Evolutionary conservation across 164 flowering plant genomes (phyloP).

Genomic region (Macadamia integrifolia): DNA sequence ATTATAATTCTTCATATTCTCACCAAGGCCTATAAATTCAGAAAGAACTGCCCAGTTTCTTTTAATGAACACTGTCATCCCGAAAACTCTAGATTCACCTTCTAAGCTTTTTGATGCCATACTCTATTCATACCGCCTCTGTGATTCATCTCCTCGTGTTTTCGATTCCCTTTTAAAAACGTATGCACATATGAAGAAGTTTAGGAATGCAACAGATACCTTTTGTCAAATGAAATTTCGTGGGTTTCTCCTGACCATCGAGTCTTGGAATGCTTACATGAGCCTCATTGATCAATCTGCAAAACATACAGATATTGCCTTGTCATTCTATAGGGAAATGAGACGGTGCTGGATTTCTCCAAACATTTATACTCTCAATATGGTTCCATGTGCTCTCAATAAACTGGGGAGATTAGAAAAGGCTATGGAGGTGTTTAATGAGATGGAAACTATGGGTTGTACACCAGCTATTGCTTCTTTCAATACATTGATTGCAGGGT

Average conservation of each 20-base stretch:
- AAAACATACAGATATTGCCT: slow-evolving; percentile 47
- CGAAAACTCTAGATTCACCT: slow-evolving; percentile 34
- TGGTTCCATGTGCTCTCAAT: slow-evolving; percentile 63
- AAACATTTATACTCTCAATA: slow-evolving; percentile 66
- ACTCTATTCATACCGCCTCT: slow-evolving; percentile 54
- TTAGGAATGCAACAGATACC: slow-evolving; percentile 58
- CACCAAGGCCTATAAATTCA: slow-evolving; percentile 62
- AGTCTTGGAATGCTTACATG: slow-evolving; percentile 75
- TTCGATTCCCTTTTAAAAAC: slow-evolving; percentile 74
- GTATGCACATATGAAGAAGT: slow-evolving; percentile 72
- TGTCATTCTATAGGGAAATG: slow-evolving; percentile 66
- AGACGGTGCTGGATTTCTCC: slow-evolving; percentile 51
- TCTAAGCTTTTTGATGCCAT: slow-evolving; percentile 56
- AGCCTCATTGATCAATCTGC: slow-evolving; percentile 48
- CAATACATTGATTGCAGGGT: slow-evolving; percentile 68
- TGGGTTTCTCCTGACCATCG: slow-evolving; percentile 74
- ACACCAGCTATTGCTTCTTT: slow-evolving; percentile 47
- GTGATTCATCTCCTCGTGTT: slow-evolving; percentile 75
- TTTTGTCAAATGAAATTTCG: slow-evolving; percentile 70
- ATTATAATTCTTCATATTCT: slow-evolving; percentile 68
- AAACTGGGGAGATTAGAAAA: slow-evolving; percentile 56
- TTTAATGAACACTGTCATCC: slow-evolving; percentile 31
- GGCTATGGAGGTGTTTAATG: slow-evolving; percentile 54
- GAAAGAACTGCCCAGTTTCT: slow-evolving; percentile 48
- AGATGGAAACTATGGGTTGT: slow-evolving; percentile 60